Conservation (phyloP, 1,139 yeast genomes). For the Saccharomyces uvarum region DNA sequence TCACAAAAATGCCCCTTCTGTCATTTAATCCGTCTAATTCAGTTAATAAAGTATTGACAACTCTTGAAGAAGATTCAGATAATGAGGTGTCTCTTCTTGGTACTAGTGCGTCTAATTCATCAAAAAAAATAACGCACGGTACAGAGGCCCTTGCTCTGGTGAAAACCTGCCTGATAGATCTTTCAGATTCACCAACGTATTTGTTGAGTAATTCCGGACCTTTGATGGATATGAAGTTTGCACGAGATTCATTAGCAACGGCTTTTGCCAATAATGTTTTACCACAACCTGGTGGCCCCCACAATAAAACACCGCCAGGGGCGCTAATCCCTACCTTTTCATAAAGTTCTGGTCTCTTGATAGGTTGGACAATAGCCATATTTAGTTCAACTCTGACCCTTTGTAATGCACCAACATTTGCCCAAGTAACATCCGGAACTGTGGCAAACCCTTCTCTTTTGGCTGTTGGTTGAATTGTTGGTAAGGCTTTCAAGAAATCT, state of each 20-base stretch:
- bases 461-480: conserved; percentile 93
- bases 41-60: conserved; percentile 86
- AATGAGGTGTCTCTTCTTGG: conserved; percentile 85
- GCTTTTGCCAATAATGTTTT: conserved; percentile 93
- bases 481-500: conserved; percentile 79
- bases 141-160: conserved; percentile 89
- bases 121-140: conserved; percentile 93
- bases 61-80: conserved; percentile 87
- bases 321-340: conserved; percentile 90
- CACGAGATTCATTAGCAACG: conserved; percentile 93
- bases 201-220: conserved; percentile 93
- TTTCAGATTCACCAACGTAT: conserved; percentile 93
- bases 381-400: conserved; percentile 81
- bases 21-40: conserved; percentile 93
- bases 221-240: conserved; percentile 87
- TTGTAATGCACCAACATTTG: conserved; percentile 82
- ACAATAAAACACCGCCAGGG: conserved; percentile 91
- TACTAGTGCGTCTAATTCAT: conserved; percentile 91
- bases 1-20: conserved; percentile 83
- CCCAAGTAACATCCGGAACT: conserved; percentile 96
- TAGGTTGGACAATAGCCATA: conserved; percentile 96
- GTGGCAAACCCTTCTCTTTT: conserved; percentile 98
- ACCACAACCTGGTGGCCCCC: conserved; percentile 99
- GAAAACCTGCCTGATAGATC: conserved; percentile 92
- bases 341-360: conserved; percentile 83